Conservation (phyloP, 2,329 filamentous ascomycete species). For the Immersiporthe knoxdaviesiana region DNA sequence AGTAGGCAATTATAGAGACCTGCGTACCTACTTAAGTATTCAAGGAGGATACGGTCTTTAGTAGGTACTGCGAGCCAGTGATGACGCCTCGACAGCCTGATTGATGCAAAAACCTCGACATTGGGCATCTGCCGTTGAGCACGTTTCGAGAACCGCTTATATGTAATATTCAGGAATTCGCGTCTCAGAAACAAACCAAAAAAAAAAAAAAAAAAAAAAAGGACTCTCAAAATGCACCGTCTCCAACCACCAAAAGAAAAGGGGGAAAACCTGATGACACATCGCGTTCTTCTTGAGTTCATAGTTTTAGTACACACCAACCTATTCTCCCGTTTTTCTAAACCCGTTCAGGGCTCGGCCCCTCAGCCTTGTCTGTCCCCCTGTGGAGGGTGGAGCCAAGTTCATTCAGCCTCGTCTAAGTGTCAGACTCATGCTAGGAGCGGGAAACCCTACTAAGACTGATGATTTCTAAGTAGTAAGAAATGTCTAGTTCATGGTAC, state of each 20-base stretch:
- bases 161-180: no score
- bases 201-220: no score
- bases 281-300: neutral
- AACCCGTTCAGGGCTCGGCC: neutral
- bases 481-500: neutral
- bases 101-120: neutral
- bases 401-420: neutral
- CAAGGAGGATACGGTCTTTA: neutral
- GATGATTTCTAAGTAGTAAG: no score
- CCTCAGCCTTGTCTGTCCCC: conserved; percentile 5
- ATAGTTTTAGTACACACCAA: neutral
- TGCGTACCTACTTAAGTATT: no score
- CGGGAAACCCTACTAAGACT: neutral
- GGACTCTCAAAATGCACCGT: no score
- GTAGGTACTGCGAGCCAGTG: neutral
- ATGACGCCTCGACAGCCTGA: neutral
- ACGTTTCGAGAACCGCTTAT: neutral
- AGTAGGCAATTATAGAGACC: neutral
- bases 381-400: neutral
- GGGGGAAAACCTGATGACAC: neutral
- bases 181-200: no score
- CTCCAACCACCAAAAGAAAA: no score
- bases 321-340: neutral
- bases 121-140: neutral
- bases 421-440: neutral